Base-by-base conservation (phyloP, 768 basidiomycete species). In the Lyophyllum atratum region DNA sequence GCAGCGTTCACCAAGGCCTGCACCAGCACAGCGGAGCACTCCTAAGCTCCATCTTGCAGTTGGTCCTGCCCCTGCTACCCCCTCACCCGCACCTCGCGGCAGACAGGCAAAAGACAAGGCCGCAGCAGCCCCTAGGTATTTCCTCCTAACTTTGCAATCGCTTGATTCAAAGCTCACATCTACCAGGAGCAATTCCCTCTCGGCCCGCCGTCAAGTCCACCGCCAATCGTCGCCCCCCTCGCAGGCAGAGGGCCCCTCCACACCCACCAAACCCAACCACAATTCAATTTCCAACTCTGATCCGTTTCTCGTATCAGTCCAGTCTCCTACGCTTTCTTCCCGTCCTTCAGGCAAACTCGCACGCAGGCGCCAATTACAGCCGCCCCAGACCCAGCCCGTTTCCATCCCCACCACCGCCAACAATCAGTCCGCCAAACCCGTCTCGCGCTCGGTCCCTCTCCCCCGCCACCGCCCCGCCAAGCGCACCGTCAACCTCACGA, bases 221-320 rank as follows among this genome's bases (percentile, higher is more conserved):
- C 86, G 86, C 58, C 87, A 87, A 67, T 80, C 85, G 21, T 89
- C 88, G 39, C 86, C 86, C 17, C 83, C 85, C 82, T 83, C 84
- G 81, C 86, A 87, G 82, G 85, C 80, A 83, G 87, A 87, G 83
- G 81, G 70, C 66, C 70, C 72, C 28, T 61, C 68, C 56, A 73
- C 75, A 3, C 75, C 78, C 39, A 86, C 76, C 48, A 51, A 81
- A 81, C 64, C 80, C 79, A 59, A n/a, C 37, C 48, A 37, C 21
- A 8, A 22, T 22, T 49, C 33, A 21, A 26, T n/a, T 7, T 75
- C 74, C 68, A 33, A 71, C 65, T 62, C 74, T 58, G 64, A 72
- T 61, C 61, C 70, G 46, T 66, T 61, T 64, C 63, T 62, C 57
- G 9, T 60, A 46, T 47, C 57, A 42, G 43, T 56, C 8, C 29